These are phyloP conservation scores for Cairneyella variabilis DNA, from an alignment of 495 filamentous ascomycete species.

Conservation along the genomic window DNA sequence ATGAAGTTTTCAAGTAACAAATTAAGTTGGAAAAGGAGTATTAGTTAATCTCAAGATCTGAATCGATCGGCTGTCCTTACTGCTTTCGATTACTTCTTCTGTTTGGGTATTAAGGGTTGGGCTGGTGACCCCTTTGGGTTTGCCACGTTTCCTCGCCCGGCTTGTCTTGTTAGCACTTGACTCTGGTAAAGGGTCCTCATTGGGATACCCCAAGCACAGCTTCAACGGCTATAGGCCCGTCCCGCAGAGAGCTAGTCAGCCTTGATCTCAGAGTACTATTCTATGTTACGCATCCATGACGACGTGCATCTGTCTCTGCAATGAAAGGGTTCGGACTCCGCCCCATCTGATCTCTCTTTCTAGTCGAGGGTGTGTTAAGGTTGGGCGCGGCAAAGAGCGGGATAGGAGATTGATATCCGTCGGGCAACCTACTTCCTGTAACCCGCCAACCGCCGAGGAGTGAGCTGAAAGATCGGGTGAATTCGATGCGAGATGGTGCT, in stretches of 20 bases:
- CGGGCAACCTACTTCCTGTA: not conserved
- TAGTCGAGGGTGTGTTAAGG: not conserved
- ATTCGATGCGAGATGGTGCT: not conserved
- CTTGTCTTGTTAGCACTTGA: not conserved
- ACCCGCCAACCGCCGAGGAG: not conserved
- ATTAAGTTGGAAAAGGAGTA: not conserved
- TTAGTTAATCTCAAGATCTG: not conserved
- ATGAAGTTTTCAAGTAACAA: not conserved
- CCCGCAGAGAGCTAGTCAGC: constrained; percentile 4
- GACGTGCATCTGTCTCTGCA: not conserved
- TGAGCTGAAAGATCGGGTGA: not conserved
- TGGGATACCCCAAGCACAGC: not conserved
- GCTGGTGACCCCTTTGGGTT: not conserved
- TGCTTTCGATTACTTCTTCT: not conserved
- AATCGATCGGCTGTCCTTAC: not conserved
- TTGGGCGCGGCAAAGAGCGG: not conserved
- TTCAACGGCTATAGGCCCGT: not conserved
- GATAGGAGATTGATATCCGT: not conserved
- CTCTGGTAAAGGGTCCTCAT: not conserved
- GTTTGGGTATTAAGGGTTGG: not conserved
- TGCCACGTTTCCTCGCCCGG: not conserved
- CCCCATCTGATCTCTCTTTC: not conserved
- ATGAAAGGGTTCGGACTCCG: not conserved
- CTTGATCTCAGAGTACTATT: not conserved
- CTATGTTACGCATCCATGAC: not conserved